Evolutionary conservation across 2,329 filamentous ascomycete species (phyloP).

Genomic region (Calonectria hawksworthii): DNA sequence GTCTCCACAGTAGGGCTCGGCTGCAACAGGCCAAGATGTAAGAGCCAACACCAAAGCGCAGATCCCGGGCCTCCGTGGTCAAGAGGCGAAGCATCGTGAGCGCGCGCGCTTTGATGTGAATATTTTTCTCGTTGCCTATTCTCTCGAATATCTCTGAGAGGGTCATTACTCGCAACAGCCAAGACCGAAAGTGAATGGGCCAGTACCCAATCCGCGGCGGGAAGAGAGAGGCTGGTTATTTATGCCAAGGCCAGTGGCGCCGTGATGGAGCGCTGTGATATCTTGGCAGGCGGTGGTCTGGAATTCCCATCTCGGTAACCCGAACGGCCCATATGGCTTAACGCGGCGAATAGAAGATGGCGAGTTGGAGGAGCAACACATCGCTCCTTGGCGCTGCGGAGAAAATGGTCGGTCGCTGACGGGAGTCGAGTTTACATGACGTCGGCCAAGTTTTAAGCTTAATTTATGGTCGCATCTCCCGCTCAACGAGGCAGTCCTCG

Average conservation of each 20-base stretch:
- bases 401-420: background rate
- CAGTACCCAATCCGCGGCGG: no score
- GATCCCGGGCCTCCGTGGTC: background rate
- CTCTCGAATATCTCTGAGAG: background rate
- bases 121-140: background rate
- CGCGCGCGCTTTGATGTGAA: no score
- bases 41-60: background rate
- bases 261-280: background rate
- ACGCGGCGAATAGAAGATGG: background rate
- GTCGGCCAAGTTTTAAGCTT: slow-evolving; percentile 36
- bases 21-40: slow-evolving; percentile 1
- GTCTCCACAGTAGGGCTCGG: background rate
- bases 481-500: background rate
- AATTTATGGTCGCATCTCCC: background rate
- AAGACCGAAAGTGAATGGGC: background rate
- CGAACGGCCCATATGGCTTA: background rate
- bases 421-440: slow-evolving; percentile 21
- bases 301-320: slow-evolving; percentile 4
- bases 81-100: no score
- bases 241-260: background rate
- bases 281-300: background rate
- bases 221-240: background rate
- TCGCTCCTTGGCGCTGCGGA: background rate
- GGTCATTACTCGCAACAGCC: background rate
- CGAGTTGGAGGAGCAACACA: background rate